These are phyloP conservation scores for Penicillium riverlandense DNA, from an alignment of 495 filamentous ascomycete species.

Conservation along the genomic window DNA sequence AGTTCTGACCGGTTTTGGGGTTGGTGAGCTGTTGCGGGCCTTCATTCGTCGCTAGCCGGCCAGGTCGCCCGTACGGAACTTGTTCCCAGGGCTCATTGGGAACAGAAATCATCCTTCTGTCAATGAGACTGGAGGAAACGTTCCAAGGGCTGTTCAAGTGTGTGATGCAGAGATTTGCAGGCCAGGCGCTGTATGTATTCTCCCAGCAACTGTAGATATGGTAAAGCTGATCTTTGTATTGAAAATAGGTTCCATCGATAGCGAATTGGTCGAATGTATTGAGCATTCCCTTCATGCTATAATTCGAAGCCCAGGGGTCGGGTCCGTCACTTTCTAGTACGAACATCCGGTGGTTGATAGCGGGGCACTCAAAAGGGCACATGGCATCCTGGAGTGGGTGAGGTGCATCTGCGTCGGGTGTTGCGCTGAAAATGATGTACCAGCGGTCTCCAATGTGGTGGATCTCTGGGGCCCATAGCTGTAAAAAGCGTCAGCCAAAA, in stretches of 20 bases:
- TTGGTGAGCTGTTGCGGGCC: constrained; percentile 43
- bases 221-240: constrained; percentile 29
- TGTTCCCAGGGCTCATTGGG: constrained; percentile 40
- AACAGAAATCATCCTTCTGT: constrained; percentile 36
- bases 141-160: constrained; percentile 35
- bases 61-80: constrained; percentile 39
- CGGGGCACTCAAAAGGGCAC: constrained; percentile 26
- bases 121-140: constrained; percentile 28
- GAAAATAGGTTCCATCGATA: constrained; percentile 46
- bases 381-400: constrained; percentile 22
- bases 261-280: constrained; percentile 46
- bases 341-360: constrained; percentile 46
- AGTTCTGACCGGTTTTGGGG: constrained; percentile 35
- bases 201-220: constrained; percentile 47
- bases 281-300: constrained; percentile 32
- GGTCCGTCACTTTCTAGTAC: constrained; percentile 30
- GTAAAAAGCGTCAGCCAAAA: constrained; percentile 25
- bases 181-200: constrained; percentile 37
- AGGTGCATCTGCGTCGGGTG: constrained; percentile 35
- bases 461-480: constrained; percentile 44
- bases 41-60: constrained; percentile 39
- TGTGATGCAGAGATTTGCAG: constrained; percentile 44
- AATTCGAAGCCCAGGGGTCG: constrained; percentile 36
- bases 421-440: constrained; percentile 47
- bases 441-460: constrained; percentile 36